Evolutionary conservation across 2,329 filamentous ascomycete genomes (phyloP).

Genomic region (Fusarium sp.): DNA sequence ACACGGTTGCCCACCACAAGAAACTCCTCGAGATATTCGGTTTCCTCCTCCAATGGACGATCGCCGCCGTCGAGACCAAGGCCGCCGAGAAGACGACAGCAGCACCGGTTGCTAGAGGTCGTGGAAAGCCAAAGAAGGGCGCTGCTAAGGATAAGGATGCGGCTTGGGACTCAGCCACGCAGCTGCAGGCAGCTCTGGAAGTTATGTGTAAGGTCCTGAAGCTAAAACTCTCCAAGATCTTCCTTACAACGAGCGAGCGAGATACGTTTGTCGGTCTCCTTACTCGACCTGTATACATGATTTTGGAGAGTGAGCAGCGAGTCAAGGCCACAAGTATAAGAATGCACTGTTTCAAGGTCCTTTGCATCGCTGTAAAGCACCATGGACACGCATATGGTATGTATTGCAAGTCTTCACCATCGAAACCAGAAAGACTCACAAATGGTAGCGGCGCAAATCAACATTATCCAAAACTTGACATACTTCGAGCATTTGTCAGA

Average conservation of each 20-base stretch:
- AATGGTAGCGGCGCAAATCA: slow-evolving; percentile 86
- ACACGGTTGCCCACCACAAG: slow-evolving; percentile 87
- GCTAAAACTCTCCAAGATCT: slow-evolving; percentile 91
- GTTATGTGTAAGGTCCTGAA: slow-evolving; percentile 97
- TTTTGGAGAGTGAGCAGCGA: slow-evolving; percentile 92
- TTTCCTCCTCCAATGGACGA: slow-evolving; percentile 94
- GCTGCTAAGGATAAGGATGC: slow-evolving; percentile 85
- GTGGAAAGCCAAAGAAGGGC: slow-evolving; percentile 83
- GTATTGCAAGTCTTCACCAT: neutral
- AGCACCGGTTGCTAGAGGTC: slow-evolving; percentile 75
- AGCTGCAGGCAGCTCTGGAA: slow-evolving; percentile 89
- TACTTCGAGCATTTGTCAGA: slow-evolving; percentile 99
- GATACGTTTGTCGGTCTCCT: slow-evolving; percentile 95
- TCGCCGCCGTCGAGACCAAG: slow-evolving; percentile 93
- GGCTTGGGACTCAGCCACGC: slow-evolving; percentile 87
- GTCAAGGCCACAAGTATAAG: slow-evolving; percentile 89
- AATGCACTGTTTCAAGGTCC: slow-evolving; percentile 97
- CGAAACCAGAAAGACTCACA: slow-evolving; percentile 44
- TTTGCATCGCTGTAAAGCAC: slow-evolving; percentile 97
- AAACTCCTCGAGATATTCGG: slow-evolving; percentile 92
- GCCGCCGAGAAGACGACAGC: slow-evolving; percentile 85
- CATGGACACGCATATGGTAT: slow-evolving; percentile 95
- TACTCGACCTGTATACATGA: slow-evolving; percentile 91
- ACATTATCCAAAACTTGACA: slow-evolving; percentile 95
- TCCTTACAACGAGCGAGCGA: slow-evolving; percentile 93